Percentiles rank a stretch among this genome's conserved stretches.
Evolutionary conservation across 306 rosid genomes (phyloP).

Genomic region (Castanea crenata): DNA sequence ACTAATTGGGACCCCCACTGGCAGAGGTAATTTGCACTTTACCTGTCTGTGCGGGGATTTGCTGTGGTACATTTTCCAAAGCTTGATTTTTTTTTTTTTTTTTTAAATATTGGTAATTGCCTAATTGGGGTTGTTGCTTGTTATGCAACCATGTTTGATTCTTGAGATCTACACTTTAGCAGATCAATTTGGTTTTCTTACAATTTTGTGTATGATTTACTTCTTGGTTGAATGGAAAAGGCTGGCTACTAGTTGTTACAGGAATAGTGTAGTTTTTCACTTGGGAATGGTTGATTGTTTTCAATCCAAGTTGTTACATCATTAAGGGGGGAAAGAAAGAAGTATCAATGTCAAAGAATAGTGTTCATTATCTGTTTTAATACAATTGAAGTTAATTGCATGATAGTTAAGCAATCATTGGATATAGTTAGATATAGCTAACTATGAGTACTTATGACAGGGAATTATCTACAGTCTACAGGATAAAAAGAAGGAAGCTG

Average conservation of each 20-base stretch:
- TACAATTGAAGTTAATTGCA: neutral
- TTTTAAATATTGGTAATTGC: too few species aligned
- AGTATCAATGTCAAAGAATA: neutral
- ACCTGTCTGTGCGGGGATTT: neutral
- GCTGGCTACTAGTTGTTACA: too few species aligned
- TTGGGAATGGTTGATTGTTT: neutral
- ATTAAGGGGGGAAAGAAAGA: neutral
- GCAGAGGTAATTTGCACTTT: neutral
- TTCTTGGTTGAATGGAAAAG: too few species aligned
- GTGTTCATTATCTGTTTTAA: neutral
- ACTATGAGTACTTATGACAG: slow-evolving; percentile 35
- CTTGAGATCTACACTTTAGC: too few species aligned
- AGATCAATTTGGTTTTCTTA: too few species aligned
- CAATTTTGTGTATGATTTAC: too few species aligned
- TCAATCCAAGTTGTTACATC: neutral
- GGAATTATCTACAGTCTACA: slow-evolving; percentile 86
- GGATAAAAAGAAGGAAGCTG: slow-evolving; percentile 74
- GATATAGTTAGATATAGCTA: neutral
- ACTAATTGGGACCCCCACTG: neutral
- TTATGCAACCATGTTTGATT: too few species aligned
- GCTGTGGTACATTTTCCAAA: neutral
- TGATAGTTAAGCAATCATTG: slow-evolving; percentile 1
- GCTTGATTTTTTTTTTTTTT: too few species aligned
- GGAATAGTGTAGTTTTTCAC: too few species aligned
- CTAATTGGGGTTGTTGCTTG: too few species aligned